Conservation (phyloP, 192 early-diverging fungal genomes). For the Backusella macrospora region DNA sequence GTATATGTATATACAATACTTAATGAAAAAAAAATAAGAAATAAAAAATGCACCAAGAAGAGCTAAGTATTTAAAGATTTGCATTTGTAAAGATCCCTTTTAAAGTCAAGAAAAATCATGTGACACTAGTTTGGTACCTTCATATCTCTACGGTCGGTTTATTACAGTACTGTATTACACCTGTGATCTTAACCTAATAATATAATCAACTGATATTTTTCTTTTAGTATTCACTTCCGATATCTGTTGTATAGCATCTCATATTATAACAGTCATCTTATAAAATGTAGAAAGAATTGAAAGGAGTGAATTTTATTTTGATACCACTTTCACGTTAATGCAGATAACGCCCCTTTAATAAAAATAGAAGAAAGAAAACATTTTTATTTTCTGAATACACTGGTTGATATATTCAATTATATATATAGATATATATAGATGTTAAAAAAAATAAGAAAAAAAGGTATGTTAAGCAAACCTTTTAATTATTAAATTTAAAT, state of each 20-base stretch:
- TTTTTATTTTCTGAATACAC: no score
- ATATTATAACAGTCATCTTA: neutral
- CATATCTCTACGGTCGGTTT: neutral
- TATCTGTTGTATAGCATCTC: neutral
- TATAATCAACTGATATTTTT: neutral
- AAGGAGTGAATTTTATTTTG: no score
- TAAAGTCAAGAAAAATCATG: neutral
- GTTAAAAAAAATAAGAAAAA: no score
- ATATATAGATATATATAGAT: no score
- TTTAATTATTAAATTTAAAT: no score
- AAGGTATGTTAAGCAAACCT: no score
- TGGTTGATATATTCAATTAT: no score
- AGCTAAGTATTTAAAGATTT: neutral
- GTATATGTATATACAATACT: neutral
- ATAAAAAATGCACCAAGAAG: neutral
- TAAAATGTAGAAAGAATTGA: neutral
- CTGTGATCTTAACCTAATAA: neutral
- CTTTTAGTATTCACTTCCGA: neutral
- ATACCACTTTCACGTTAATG: no score
- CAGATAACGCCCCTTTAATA: no score
- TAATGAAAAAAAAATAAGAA: neutral
- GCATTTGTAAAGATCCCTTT: neutral
- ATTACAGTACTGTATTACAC: neutral
- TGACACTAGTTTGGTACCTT: neutral
- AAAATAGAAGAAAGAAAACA: no score